Conservation (phyloP, 352 stramenopile species). For the Chrysophaeum taylorii region DNA sequence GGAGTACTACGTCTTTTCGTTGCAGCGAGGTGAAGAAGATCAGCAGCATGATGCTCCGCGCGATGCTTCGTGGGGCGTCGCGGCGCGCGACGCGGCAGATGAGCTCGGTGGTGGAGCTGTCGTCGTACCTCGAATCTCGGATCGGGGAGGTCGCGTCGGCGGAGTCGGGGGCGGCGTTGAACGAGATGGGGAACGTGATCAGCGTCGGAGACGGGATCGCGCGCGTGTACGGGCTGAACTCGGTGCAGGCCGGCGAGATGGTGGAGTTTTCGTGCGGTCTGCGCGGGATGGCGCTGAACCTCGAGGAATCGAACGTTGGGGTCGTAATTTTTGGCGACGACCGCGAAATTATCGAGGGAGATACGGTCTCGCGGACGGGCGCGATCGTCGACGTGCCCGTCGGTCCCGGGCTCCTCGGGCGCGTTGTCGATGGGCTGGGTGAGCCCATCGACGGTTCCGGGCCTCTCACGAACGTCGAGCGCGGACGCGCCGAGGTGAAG, state of each 20-base stretch:
- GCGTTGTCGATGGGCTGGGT: constrained; percentile 74
- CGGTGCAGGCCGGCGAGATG: constrained; percentile 78
- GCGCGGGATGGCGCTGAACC: constrained; percentile 75
- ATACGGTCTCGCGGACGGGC: constrained; percentile 73
- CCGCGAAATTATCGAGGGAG: constrained; percentile 74
- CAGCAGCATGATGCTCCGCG: too few species aligned
- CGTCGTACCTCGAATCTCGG: constrained; percentile 52
- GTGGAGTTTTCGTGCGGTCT: constrained; percentile 66
- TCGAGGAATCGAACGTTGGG: constrained; percentile 78
- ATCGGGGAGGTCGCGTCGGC: constrained; percentile 30
- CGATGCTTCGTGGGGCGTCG: too few species aligned
- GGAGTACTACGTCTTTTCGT: too few species aligned
- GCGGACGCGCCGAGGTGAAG: constrained; percentile 73
- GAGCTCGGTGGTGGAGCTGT: constrained; percentile 60
- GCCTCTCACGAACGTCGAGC: constrained; percentile 48
- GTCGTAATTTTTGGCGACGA: constrained; percentile 81
- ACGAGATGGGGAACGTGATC: constrained; percentile 48
- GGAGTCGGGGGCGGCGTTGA: constrained; percentile 20
- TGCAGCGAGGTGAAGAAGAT: too few species aligned
- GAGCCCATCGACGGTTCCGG: constrained; percentile 60
- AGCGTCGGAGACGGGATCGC: constrained; percentile 79
- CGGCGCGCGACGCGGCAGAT: constrained; percentile 37
- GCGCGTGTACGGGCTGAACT: constrained; percentile 72
- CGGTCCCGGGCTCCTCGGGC: constrained; percentile 63
- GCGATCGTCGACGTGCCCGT: constrained; percentile 79